A percentile compares a stretch with the other conserved stretches of the same genome.
Conservation (phyloP, 164 flowering plant genomes). For the Aristolochia californica region DNA sequence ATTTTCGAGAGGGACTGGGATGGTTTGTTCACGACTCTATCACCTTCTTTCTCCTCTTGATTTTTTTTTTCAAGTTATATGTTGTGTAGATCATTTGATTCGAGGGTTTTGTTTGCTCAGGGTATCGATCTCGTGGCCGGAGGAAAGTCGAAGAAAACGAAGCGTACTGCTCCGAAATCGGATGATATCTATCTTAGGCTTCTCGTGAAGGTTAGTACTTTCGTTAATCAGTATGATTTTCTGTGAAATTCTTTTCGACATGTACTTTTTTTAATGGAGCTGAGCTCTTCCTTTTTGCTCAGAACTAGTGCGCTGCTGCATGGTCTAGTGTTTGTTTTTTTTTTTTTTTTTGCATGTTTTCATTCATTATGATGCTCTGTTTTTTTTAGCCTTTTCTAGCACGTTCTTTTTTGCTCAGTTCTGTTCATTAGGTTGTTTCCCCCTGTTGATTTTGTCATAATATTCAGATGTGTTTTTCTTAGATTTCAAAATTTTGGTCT, state of each 20-base stretch:
- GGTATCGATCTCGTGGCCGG: conserved; percentile 25
- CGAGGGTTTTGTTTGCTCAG: neutral
- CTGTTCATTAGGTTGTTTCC: too few relatives aligned
- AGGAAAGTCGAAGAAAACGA: conserved; percentile 23
- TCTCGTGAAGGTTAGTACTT: conserved; percentile 10
- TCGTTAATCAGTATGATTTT: neutral
- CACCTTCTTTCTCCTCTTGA: neutral
- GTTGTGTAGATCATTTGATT: neutral
- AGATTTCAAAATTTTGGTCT: too few relatives aligned
- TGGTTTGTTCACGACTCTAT: neutral
- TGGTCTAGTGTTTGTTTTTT: too few relatives aligned
- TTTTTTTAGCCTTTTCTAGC: neutral
- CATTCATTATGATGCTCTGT: too few relatives aligned
- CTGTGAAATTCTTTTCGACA: too few relatives aligned
- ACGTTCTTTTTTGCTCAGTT: neutral
- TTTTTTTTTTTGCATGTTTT: too few relatives aligned
- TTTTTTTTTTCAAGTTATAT: neutral
- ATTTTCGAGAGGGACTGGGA: too few relatives aligned
- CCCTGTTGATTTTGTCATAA: too few relatives aligned
- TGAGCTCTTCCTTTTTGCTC: neutral
- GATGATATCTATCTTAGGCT: conserved; percentile 15
- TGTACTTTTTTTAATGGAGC: too few relatives aligned
- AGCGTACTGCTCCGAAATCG: conserved; percentile 15
- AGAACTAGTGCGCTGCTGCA: too few relatives aligned
- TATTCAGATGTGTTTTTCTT: too few relatives aligned